Conservation (phyloP, 2,329 filamentous ascomycete species). For the Boeremia lycopersici region DNA sequence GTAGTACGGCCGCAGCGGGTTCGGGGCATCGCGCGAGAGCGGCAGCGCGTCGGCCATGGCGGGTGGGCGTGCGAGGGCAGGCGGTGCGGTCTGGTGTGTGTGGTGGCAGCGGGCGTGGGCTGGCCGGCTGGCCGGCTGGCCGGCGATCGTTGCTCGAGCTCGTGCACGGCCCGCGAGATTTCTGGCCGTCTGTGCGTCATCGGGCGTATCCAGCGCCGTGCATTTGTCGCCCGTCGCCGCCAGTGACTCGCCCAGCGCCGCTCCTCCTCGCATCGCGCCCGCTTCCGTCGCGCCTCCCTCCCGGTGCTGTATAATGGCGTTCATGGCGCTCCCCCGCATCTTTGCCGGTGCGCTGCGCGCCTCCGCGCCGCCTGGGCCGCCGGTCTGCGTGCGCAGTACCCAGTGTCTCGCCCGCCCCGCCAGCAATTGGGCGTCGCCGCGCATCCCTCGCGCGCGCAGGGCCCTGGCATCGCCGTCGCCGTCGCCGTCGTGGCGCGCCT, state of each 20-base stretch:
- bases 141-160: not conserved
- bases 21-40: conserved; percentile 56
- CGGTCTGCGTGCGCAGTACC: conserved; percentile 2
- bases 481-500: conserved; percentile 42
- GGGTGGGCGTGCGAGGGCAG: not conserved
- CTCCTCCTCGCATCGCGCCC: not conserved
- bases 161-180: conserved; percentile 3
- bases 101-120: conserved; percentile 2
- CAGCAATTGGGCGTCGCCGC: conserved; percentile 21
- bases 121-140: not conserved
- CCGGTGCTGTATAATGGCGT: conserved; percentile 21
- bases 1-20: conserved; percentile 74
- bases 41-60: conserved; percentile 41
- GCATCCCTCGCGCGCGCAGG: not conserved
- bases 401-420: conserved; percentile 21
- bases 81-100: conserved; percentile 3
- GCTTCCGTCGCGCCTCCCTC: not conserved
- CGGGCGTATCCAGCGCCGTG: conserved; percentile 11
- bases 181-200: conserved; percentile 14
- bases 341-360: conserved; percentile 13
- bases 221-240: not conserved
- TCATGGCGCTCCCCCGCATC: conserved; percentile 22
- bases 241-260: conserved; percentile 1
- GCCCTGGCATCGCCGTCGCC: not conserved
- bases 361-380: conserved; percentile 7